Evolutionary conservation across 1,284 basidiomycete species (phyloP), one percentile per base, ranked within the genome.

Genomic region (Ceratobasidium sp.): DNA sequence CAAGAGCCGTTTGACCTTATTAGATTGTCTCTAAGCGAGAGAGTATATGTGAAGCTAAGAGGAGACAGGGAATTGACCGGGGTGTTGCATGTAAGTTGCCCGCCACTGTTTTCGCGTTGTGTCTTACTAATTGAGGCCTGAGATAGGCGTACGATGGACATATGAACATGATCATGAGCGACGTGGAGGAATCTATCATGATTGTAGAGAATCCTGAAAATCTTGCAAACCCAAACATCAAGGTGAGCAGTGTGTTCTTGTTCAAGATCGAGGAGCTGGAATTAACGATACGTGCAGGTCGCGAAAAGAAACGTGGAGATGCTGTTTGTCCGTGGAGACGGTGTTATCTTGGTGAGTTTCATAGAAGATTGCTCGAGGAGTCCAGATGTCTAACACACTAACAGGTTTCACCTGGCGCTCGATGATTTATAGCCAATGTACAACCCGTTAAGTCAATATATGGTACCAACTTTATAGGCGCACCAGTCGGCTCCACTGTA

Each of bases 1-100:
- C 92, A 95, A 84, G 96, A 98, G 85, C 96, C 96, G n/a, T 96
- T 99, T 85, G 98, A 99, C 84, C 91, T 99, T 80, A 97, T 99
- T 83, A 90, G 97, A 79, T 89, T 99, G 43, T 97, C 96, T 43
- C 90, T 99, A 79, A 95, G 94, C 82, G 98, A 99, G 88, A 95
- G 95, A 78, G 97, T 99, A 19, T 95, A 94, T 83, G 94, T 97
- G 81, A 99, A 99, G 85, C 88, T 99, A 76, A 88, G 98, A 80
- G 98, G 98, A 32, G 98, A 99, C 84, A 89, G 98, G 62, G 94
- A 98, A 81, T 86, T 99, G 61, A 91, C 93, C 8, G 98, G 98
- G 19, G 91, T 98, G 76, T 87, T 99, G 74, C 98, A 99, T 86
- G 96, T 97, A 82, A 75, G 94, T 84, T 46, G 77, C 78, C 73